Evolutionary conservation across 2,329 filamentous ascomycete genomes (phyloP).

Genomic region (Colletotrichum tabaci): DNA sequence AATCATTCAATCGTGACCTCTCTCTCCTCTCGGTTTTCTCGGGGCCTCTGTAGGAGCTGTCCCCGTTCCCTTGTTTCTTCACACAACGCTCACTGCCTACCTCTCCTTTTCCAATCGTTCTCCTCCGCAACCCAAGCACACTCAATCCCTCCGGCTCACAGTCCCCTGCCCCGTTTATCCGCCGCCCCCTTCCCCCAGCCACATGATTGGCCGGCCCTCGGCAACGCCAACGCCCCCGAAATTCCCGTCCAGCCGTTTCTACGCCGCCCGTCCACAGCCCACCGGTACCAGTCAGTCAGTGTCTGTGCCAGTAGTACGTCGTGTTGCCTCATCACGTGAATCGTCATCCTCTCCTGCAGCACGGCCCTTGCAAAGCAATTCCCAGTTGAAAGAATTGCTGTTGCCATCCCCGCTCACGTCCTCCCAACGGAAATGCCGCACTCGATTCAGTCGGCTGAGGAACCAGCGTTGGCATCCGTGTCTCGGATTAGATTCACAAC

Average conservation of each 20-base stretch:
- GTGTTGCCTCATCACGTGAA: background rate
- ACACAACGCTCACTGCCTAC: too few species aligned
- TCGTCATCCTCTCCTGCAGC: background rate
- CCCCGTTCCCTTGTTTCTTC: too few species aligned
- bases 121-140: background rate
- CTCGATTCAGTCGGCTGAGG: too few species aligned
- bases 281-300: background rate
- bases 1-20: too few species aligned
- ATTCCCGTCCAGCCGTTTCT: background rate
- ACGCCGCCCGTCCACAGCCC: background rate
- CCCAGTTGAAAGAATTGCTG: background rate
- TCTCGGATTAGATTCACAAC: too few species aligned
- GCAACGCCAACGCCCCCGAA: background rate
- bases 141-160: background rate
- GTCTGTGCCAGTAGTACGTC: background rate
- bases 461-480: too few species aligned
- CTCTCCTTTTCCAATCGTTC: background rate
- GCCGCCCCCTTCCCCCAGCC: background rate
- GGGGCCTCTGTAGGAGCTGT: too few species aligned
- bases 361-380: background rate
- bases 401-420: background rate
- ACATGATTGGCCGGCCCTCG: conserved; percentile 11
- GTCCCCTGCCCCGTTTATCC: background rate
- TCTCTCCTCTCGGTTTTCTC: too few species aligned
- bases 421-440: too few species aligned